phyloP scores from a whole-genome alignment of 106 monocot genomes.

The Narthecium ossifragum region DNA sequence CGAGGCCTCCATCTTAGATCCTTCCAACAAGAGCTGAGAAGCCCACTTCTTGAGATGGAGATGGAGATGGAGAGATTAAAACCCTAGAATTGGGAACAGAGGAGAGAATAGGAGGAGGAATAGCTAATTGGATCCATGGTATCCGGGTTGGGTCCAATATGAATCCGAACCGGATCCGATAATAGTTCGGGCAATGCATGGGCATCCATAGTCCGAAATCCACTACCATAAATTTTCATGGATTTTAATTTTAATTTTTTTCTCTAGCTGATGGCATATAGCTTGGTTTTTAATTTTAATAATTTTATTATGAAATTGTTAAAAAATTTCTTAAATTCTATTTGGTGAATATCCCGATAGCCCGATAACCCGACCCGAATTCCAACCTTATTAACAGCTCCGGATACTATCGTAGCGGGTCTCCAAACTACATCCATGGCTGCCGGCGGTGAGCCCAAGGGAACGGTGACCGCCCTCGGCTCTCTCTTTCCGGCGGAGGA shows the following conservation, averaged over 20 bases:
- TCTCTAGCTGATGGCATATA: too few relatives aligned
- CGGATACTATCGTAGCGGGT: not conserved
- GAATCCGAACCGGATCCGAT: too few relatives aligned
- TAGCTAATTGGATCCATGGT: not conserved
- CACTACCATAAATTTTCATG: too few relatives aligned
- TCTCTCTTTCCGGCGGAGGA: constrained; percentile 58
- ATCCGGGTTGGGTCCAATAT: too few relatives aligned
- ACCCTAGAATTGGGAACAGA: not conserved
- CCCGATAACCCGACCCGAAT: not conserved
- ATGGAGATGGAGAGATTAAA: not conserved
- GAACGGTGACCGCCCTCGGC: constrained; percentile 35
- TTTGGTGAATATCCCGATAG: not conserved
- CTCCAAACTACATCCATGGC: not conserved
- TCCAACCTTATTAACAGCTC: not conserved
- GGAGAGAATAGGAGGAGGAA: not conserved
- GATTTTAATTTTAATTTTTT: too few relatives aligned
- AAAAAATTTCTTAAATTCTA: not conserved
- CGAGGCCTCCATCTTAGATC: constrained; percentile 24
- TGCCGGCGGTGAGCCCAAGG: constrained; percentile 14
- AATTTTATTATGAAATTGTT: not conserved
- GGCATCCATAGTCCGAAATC: too few relatives aligned
- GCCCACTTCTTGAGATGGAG: not conserved
- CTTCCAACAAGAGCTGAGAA: not conserved
- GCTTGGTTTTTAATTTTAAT: not conserved
- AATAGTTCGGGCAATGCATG: too few relatives aligned